Evolutionary conservation across 352 stramenopile species (phyloP), one percentile per base, ranked within the genome.

Genomic region (Phytopythium vexans): DNA sequence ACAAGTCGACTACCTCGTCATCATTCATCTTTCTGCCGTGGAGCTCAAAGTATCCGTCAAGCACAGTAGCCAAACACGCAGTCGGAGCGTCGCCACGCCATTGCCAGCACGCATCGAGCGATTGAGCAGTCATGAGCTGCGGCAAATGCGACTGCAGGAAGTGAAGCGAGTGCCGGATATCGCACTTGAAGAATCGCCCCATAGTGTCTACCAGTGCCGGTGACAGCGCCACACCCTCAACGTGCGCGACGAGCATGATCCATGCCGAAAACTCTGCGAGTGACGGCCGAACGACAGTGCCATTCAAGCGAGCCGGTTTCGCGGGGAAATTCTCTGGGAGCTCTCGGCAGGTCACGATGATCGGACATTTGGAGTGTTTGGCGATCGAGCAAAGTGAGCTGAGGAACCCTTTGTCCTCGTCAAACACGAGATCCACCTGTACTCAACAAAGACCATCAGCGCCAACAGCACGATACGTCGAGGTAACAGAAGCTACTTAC

Each of bases 371-470:
- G 4, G 83, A 82, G 47, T 80, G 71, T 54, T 89, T 88, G 6
- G 83, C 83, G 53, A 94, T 92, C n/a, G 79, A 75, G 41, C 74
- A 81, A 1, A 94, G 44, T 3, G 81, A 76, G 21, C 64, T 70
- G 11, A 91, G 57, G 45, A 94, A 94, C 7, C 83, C 83, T 52
- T 88, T 88, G 57, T 94, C 83, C 16, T 89, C 72, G 6, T 92
- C 81, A 60, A 94, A 94, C 4, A 92, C 66, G 27, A 90, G 41
- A 41, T 94, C 79, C 3, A 89, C 60, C 72, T 82, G 47, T 14
- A 12, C 42, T 40, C 36, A 38, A 57, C 12, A 33, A 60, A 14
- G 31, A 52, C 14, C 21, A 27, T 27, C 21, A 27, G 21, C 21
- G 21, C 21, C 21, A 27, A 27, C 21, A 27, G 21, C 2, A 27